phyloP scores from a whole-genome alignment of 2,329 filamentous ascomycete genomes.

The Venturia aucupariae region DNA sequence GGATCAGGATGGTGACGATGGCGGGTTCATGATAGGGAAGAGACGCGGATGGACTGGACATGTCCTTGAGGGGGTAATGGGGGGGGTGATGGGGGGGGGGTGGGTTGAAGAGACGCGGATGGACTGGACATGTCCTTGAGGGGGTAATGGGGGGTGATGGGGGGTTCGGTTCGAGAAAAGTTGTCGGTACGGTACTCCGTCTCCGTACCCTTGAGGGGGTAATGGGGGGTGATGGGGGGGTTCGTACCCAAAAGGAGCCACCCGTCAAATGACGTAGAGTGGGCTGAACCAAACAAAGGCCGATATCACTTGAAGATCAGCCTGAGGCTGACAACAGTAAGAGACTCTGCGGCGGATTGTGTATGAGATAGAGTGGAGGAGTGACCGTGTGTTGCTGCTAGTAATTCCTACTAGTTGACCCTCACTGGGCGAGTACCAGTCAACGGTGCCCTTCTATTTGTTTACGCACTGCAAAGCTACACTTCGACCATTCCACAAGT shows the following conservation, averaged over 20 bases:
- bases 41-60: background rate
- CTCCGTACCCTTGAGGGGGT: background rate
- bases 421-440: too few relatives aligned
- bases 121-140: background rate
- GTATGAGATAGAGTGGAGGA: background rate
- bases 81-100: background rate
- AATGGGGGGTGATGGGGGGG: too few relatives aligned
- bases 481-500: background rate
- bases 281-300: background rate
- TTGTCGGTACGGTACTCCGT: background rate
- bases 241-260: background rate
- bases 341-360: too few relatives aligned
- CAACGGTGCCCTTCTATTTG: background rate
- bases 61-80: background rate
- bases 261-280: background rate
- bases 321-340: background rate
- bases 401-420: background rate
- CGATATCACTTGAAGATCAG: too few relatives aligned
- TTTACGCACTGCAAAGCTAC: background rate
- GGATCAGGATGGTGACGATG: constrained; percentile 50
- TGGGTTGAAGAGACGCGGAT: background rate
- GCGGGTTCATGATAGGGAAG: constrained; percentile 54
- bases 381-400: background rate
- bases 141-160: background rate
- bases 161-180: background rate